Evolutionary conservation across 2,329 filamentous ascomycete genomes (phyloP).

Genomic region (Aspergillus floridensis): DNA sequence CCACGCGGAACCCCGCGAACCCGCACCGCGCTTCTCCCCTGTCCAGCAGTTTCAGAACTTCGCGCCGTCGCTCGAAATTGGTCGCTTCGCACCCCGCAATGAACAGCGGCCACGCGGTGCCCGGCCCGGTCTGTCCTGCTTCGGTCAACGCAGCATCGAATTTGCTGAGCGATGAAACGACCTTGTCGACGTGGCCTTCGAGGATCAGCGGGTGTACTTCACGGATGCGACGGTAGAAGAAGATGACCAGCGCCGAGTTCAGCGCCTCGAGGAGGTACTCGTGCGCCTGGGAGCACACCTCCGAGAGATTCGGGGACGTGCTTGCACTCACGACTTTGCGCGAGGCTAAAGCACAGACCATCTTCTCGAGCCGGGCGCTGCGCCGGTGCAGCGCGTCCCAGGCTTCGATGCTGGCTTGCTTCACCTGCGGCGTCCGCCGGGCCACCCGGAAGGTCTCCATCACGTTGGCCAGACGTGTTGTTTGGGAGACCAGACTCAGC

Average conservation of each 20-base stretch:
- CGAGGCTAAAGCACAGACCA: slow-evolving; percentile 27
- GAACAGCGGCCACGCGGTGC: slow-evolving; percentile 41
- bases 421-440: slow-evolving; percentile 7
- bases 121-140: slow-evolving; percentile 19
- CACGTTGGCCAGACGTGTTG: slow-evolving; percentile 43
- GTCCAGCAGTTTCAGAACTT: slow-evolving; percentile 25
- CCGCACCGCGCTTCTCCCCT: slow-evolving; percentile 23
- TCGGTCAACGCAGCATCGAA: slow-evolving; percentile 27
- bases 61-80: slow-evolving; percentile 19
- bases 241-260: slow-evolving; percentile 41
- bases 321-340: slow-evolving; percentile 22
- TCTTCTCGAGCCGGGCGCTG: slow-evolving; percentile 31
- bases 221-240: slow-evolving; percentile 44
- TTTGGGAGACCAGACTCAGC: slow-evolving; percentile 46
- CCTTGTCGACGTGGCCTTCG: slow-evolving; percentile 38
- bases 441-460: slow-evolving; percentile 28
- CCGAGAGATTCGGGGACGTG: slow-evolving; percentile 10
- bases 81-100: slow-evolving; percentile 43
- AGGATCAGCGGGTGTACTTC: slow-evolving; percentile 40
- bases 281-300: slow-evolving; percentile 19
- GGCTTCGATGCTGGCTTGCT: slow-evolving; percentile 18
- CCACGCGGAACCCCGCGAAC: slow-evolving; percentile 23
- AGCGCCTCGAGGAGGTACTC: slow-evolving; percentile 40
- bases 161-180: slow-evolving; percentile 31
- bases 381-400: slow-evolving; percentile 30